A percentile compares a stretch with the other conserved stretches of the same genome.
Evolutionary conservation across 2,329 filamentous ascomycete genomes (phyloP).

Genomic region (Aspergillus transmontanensis): DNA sequence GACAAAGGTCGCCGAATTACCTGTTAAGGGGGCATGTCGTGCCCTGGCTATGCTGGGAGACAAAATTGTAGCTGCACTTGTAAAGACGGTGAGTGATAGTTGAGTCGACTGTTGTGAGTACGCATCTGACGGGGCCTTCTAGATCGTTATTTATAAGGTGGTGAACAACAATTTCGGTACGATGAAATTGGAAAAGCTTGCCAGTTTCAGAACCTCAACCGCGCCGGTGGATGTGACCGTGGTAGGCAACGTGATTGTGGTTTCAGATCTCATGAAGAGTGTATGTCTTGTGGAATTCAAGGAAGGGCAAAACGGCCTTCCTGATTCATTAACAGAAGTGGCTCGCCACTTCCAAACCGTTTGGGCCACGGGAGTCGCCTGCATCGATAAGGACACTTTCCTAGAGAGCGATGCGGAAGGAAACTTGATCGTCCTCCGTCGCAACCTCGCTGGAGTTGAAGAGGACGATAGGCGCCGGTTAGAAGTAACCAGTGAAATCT

Average conservation of each 20-base stretch:
- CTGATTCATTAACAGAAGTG: conserved; percentile 69
- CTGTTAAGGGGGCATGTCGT: conserved; percentile 78
- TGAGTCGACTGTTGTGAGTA: neutral
- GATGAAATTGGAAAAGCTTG: conserved; percentile 66
- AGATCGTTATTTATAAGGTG: conserved; percentile 63
- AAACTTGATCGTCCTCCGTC: conserved; percentile 78
- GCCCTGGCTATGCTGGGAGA: conserved; percentile 74
- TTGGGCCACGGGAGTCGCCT: conserved; percentile 79
- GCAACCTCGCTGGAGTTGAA: conserved; percentile 72
- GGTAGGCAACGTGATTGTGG: conserved; percentile 72
- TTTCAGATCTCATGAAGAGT: conserved; percentile 94
- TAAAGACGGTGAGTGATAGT: conserved; percentile 70
- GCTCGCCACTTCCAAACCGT: conserved; percentile 78
- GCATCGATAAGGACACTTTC: conserved; percentile 73
- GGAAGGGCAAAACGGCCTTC: conserved; percentile 57
- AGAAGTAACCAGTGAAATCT: conserved; percentile 76
- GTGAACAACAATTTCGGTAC: conserved; percentile 36
- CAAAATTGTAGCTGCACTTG: conserved; percentile 81
- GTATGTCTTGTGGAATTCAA: conserved; percentile 75
- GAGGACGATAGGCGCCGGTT: conserved; percentile 72
- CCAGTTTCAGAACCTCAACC: conserved; percentile 78
- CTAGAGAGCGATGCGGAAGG: conserved; percentile 84
- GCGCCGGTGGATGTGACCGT: conserved; percentile 81
- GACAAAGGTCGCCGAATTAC: conserved; percentile 69
- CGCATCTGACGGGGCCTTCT: conserved; percentile 3